Evolutionary conservation across 305 asterid species (phyloP).

Genomic region (Fraxinus dipetala): DNA sequence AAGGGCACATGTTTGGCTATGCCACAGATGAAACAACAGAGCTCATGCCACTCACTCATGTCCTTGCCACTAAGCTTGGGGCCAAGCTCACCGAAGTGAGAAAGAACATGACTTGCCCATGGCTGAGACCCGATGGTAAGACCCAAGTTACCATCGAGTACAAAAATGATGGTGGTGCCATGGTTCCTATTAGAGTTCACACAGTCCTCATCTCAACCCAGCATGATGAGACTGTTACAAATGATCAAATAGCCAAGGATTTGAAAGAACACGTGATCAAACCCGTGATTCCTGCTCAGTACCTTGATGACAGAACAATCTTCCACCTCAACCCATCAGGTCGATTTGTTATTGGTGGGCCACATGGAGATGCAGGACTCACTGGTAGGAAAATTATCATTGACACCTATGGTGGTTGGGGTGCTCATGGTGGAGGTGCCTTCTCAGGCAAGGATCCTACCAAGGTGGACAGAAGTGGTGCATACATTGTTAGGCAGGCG

Average conservation of each 20-base stretch:
- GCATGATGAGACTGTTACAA: conserved; percentile 49
- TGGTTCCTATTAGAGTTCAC: conserved; percentile 48
- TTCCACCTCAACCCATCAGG: conserved; percentile 28
- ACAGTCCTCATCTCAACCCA: conserved; percentile 53
- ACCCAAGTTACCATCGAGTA: conserved; percentile 52
- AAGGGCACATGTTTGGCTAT: conserved; percentile 87
- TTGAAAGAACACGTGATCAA: neutral
- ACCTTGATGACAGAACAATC: conserved; percentile 48
- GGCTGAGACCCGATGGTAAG: conserved; percentile 27
- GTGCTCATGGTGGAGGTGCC: neutral
- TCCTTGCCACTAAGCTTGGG: conserved; percentile 48
- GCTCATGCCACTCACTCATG: conserved; percentile 50
- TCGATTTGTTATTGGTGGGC: conserved; percentile 4
- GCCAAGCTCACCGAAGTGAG: conserved; percentile 26
- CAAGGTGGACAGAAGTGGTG: neutral
- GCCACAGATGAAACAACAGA: conserved; percentile 91
- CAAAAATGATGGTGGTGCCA: conserved; percentile 44
- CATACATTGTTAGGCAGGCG: neutral
- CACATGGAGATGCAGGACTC: conserved; percentile 54
- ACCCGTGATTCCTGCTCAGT: conserved; percentile 32
- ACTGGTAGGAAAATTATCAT: conserved; percentile 46
- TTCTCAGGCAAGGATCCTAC: neutral
- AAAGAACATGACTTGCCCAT: neutral
- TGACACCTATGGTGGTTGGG: neutral
- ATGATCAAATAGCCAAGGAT: conserved; percentile 43